These are phyloP conservation scores for Rhizopus delemar DNA, from an alignment of 371 early-diverging fungal species.

Conservation along the genomic window DNA sequence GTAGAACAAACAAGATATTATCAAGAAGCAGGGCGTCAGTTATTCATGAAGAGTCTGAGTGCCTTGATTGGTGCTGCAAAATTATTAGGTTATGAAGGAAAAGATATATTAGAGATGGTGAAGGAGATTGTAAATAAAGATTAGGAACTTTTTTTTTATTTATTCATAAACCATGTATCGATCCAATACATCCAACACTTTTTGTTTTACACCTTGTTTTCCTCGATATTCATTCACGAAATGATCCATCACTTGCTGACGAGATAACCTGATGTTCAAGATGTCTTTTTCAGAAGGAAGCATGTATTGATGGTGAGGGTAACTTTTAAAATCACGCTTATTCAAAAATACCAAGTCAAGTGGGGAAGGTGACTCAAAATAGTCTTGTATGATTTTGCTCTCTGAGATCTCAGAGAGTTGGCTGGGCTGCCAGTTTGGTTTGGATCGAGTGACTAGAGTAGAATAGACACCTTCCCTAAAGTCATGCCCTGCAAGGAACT, in stretches of 20 bases:
- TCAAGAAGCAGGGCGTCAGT: conserved; percentile 30
- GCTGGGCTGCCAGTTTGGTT: conserved; percentile 79
- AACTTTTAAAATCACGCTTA: conserved; percentile 47
- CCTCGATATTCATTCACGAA: conserved; percentile 60
- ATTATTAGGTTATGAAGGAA: conserved; percentile 38
- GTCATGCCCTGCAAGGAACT: conserved; percentile 79
- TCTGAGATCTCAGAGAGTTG: conserved; percentile 56
- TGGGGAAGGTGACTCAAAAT: conserved; percentile 56
- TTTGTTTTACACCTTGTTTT: conserved; percentile 75
- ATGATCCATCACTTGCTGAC: conserved; percentile 70
- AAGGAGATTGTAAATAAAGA: conserved; percentile 33
- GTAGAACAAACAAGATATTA: conserved; percentile 5
- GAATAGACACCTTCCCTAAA: conserved; percentile 89
- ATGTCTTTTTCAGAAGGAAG: conserved; percentile 86
- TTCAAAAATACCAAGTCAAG: conserved; percentile 36
- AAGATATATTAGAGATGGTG: conserved; percentile 42
- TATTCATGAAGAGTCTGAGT: conserved; percentile 42
- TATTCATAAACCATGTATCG: conserved; percentile 62
- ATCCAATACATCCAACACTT: conserved; percentile 69
- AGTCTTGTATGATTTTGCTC: conserved; percentile 55
- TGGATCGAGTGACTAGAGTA: conserved; percentile 65
- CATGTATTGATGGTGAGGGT: conserved; percentile 78
- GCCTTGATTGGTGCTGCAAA: conserved; percentile 41
- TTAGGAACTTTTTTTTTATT: conserved; percentile 8
- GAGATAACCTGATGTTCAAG: conserved; percentile 22